Conservation (phyloP, 2,329 filamentous ascomycete species). For the Fusarium lyarnte region DNA sequence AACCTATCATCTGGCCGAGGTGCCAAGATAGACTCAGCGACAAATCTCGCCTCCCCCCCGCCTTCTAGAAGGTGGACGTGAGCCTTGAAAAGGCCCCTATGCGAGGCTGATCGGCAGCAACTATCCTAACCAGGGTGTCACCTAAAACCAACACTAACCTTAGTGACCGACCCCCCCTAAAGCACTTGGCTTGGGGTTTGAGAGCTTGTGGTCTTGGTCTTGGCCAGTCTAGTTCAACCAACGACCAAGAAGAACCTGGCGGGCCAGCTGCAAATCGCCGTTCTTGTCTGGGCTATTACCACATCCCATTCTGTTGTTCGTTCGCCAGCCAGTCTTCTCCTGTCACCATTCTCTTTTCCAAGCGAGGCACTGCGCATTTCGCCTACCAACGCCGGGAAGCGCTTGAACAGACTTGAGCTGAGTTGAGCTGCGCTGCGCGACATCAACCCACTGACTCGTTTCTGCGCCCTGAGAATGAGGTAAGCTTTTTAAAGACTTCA, state of each 20-base stretch:
- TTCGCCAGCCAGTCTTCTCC: conserved; percentile 10
- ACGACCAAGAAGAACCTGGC: conserved; percentile 6
- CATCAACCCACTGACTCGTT: conserved; percentile 16
- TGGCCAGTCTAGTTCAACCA: not conserved
- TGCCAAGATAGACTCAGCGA: conserved; percentile 21
- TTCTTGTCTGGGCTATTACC: conserved; percentile 23
- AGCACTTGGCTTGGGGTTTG: conserved; percentile 3
- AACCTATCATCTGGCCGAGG: conserved; percentile 19
- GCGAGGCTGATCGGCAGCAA: conserved; percentile 44
- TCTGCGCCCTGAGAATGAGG: conserved; percentile 32
- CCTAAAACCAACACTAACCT: conserved; percentile 34
- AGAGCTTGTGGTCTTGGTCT: conserved; percentile 11
- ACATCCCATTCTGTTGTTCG: conserved; percentile 11
- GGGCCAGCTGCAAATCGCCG: conserved; percentile 25
- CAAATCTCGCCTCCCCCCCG: conserved; percentile 33
- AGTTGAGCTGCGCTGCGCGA: conserved; percentile 7
- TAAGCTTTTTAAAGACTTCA: conserved; percentile 7
- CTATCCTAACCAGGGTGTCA: conserved; percentile 39
- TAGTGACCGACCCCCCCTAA: conserved; percentile 20
- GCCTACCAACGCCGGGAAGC: conserved; percentile 18
- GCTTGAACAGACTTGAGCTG: conserved; percentile 8
- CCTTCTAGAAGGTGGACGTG: conserved; percentile 41
- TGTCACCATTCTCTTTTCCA: conserved; percentile 1
- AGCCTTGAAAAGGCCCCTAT: conserved; percentile 38
- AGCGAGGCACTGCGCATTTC: conserved; percentile 23